Conservation (phyloP, 805 yeast species). For the Saccharomycopsis fermentans region DNA sequence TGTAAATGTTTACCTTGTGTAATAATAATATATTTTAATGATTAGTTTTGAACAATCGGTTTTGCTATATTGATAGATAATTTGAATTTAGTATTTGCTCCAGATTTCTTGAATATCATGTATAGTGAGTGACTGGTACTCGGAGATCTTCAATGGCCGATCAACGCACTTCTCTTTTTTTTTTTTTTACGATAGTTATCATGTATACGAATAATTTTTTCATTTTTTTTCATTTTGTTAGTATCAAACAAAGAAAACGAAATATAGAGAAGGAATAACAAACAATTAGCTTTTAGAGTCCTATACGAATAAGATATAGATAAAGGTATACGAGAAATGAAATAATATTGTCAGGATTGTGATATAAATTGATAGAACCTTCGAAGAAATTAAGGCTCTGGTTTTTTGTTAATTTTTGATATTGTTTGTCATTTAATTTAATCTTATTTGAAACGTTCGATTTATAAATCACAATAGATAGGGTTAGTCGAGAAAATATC, state of each 20-base stretch:
- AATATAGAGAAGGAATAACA: background rate
- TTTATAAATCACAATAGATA: background rate
- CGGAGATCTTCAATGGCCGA: background rate
- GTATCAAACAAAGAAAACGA: background rate
- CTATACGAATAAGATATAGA: background rate
- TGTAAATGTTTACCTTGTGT: background rate
- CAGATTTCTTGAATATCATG: background rate
- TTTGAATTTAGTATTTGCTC: too few relatives aligned
- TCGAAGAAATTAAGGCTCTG: too few relatives aligned
- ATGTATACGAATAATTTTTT: background rate
- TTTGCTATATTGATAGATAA: too few relatives aligned
- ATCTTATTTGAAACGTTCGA: too few relatives aligned
- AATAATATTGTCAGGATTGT: background rate
- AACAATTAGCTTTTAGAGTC: background rate
- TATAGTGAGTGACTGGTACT: too few relatives aligned
- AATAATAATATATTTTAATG: background rate
- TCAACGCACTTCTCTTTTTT: background rate
- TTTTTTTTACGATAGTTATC: background rate
- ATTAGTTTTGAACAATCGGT: background rate
- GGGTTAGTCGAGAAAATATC: background rate
- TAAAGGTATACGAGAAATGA: background rate
- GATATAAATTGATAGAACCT: too few relatives aligned
- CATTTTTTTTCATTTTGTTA: background rate
- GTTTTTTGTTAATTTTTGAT: too few relatives aligned
- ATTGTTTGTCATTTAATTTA: too few relatives aligned